Evolutionary conservation across 306 rosid genomes (phyloP), one percentile per base, ranked within the genome.

Genomic region (Pyrus bretschneideri): DNA sequence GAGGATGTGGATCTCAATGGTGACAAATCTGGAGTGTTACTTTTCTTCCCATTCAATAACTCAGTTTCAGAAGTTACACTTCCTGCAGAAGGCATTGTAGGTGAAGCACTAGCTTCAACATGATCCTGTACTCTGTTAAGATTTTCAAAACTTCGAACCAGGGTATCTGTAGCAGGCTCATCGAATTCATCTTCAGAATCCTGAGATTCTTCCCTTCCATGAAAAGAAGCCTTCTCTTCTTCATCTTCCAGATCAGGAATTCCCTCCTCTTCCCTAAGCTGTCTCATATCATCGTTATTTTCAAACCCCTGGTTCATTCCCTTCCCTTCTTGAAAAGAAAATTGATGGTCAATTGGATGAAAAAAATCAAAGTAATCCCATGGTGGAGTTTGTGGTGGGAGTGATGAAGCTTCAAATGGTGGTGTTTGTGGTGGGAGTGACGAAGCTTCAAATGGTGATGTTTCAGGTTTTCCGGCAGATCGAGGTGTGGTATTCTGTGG

Each of bases 321-420:
- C 77, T 87, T 90, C 55, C 82, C 87, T 21, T 92, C 97, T 76
- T 88, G 92, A 72, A 80, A 89, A 72, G 97, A 88, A 83, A 88
- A 87, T 44, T 91, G 91, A 83, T 87, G 81, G 72, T 96, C 92
- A 73, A 80, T 79, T 21, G 97, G 89, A 76, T 88, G 85, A 81
- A 89, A 95, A 73, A 92, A 82, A 22, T 90, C 96, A 82, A 93
- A 93, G 86, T 83, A 96, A 91, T 96, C 98, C 99, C 99, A 92
- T 4, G 85, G 90, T 40, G 83, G 88, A 75, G 87, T 69, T 78
- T 85, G 93, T 75, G 82, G 83, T 21, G 89, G 89, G 64, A 81
- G 71, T 29, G 97, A 82, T 83, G 96, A 76, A 71, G 80, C 89
- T 69, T 85, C 97, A 67, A 82, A 76, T 25, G 85, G 86, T 51